These are phyloP conservation scores for Termitomyces titanicus DNA, from an alignment of 768 basidiomycete genomes.

Conservation along the genomic window DNA sequence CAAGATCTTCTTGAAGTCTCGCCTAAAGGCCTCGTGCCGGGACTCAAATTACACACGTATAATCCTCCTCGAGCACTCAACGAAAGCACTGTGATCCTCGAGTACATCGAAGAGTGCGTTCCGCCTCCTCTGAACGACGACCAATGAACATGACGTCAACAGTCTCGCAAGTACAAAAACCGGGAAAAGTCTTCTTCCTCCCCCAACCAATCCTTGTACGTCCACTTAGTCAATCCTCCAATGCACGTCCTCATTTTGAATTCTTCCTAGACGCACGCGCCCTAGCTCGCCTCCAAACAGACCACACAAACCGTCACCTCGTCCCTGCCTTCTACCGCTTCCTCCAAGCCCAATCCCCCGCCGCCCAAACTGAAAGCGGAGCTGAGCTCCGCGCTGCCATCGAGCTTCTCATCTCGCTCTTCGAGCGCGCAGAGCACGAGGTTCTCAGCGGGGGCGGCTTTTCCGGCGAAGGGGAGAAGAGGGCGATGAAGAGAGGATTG, in stretches of 20 bases:
- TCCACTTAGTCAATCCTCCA: constrained; percentile 5
- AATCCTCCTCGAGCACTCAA: constrained; percentile 61
- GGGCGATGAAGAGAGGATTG: constrained; percentile 34
- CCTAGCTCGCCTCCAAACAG: constrained; percentile 62
- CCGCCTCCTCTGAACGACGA: neutral
- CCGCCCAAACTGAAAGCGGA: constrained; percentile 46
- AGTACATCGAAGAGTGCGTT: constrained; percentile 73
- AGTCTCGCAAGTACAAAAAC: constrained; percentile 51
- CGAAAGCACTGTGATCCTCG: constrained; percentile 78
- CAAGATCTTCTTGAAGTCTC: constrained; percentile 75
- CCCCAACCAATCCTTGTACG: constrained; percentile 56
- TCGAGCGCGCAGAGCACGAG: constrained; percentile 54
- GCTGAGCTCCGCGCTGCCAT: constrained; percentile 56
- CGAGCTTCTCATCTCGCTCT: constrained; percentile 45
- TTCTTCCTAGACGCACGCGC: constrained; percentile 54
- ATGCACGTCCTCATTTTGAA: neutral
- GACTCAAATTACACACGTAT: constrained; percentile 49
- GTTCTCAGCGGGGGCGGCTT: constrained; percentile 35
- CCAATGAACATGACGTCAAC: neutral
- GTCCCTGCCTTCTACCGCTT: constrained; percentile 75
- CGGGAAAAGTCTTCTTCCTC: constrained; percentile 53
- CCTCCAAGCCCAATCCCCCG: constrained; percentile 62
- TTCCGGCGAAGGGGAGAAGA: constrained; percentile 35
- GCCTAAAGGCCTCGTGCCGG: constrained; percentile 81
- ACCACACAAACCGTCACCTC: constrained; percentile 60